phyloP scores from a whole-genome alignment of 1,139 yeast species.

The Geotrichum reessii region DNA sequence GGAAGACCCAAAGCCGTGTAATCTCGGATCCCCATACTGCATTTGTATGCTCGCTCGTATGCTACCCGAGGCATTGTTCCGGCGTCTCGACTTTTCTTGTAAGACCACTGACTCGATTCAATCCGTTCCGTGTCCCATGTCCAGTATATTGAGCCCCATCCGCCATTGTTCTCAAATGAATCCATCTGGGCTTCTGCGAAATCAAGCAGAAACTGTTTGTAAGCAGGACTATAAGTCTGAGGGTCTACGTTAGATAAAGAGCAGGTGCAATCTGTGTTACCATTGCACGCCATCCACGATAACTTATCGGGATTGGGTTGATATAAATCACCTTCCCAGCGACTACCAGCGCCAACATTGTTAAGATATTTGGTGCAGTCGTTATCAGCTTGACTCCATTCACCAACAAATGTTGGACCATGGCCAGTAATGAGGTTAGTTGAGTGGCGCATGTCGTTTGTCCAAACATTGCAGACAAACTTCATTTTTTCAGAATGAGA shows the following conservation, averaged over 20 bases:
- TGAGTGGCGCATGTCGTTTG: slow-evolving; percentile 46
- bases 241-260: slow-evolving; percentile 29
- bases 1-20: slow-evolving; percentile 30
- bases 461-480: slow-evolving; percentile 41
- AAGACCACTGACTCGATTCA: slow-evolving; percentile 35
- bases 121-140: slow-evolving; percentile 36
- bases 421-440: slow-evolving; percentile 49
- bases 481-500: slow-evolving; percentile 41
- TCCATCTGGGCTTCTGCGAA: slow-evolving; percentile 36
- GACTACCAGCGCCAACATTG: slow-evolving; percentile 78
- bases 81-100: slow-evolving; percentile 30
- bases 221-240: slow-evolving; percentile 26
- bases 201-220: slow-evolving; percentile 30
- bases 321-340: slow-evolving; percentile 56
- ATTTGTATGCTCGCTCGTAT: slow-evolving; percentile 29
- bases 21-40: slow-evolving; percentile 27
- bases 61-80: slow-evolving; percentile 33
- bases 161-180: slow-evolving; percentile 29
- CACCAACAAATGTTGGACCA: slow-evolving; percentile 68
- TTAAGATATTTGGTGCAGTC: slow-evolving; percentile 85
- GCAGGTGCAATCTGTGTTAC: slow-evolving; percentile 31
- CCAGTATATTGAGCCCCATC: slow-evolving; percentile 38
- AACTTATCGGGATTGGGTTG: slow-evolving; percentile 18
- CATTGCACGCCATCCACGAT: slow-evolving; percentile 5
- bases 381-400: slow-evolving; percentile 85